A percentile compares a stretch with the other conserved stretches of the same genome.
phyloP scores from a whole-genome alignment of 1,284 basidiomycete species.

The Laetiporus sulphureus region DNA sequence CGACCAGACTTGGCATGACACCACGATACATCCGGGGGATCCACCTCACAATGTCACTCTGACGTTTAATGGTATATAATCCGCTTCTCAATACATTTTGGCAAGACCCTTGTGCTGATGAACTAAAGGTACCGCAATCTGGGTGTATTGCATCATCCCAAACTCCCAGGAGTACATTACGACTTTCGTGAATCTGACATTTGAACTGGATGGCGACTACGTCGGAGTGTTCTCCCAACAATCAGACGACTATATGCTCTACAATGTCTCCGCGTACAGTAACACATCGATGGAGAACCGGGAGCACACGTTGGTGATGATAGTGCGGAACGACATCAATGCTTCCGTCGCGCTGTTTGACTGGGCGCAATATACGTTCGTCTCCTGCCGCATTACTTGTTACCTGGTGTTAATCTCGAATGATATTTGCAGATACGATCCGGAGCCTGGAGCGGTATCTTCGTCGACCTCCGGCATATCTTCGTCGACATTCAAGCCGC shows the following conservation, averaged over 20 bases:
- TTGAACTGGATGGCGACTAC: neutral
- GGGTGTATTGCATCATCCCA: neutral
- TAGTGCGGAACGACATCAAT: neutral
- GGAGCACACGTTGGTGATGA: neutral
- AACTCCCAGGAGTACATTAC: neutral
- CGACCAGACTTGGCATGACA: slow-evolving; percentile 3
- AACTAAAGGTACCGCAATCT: slow-evolving; percentile 1
- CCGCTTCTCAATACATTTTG: neutral
- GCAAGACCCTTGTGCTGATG: neutral
- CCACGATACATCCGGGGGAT: neutral
- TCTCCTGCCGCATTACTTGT: no score
- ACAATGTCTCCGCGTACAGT: neutral
- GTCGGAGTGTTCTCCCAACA: neutral
- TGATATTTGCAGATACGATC: no score
- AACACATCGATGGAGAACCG: neutral
- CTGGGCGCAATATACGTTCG: slow-evolving; percentile 1
- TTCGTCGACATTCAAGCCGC: no score
- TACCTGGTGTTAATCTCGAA: no score
- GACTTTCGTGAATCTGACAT: neutral
- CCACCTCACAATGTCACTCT: neutral
- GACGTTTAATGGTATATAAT: slow-evolving; percentile 1
- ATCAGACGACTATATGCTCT: neutral
- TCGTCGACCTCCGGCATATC: no score
- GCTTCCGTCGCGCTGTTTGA: neutral
- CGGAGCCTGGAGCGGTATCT: no score